phyloP scores from a whole-genome alignment of 176 grass and related monocot genomes.

The bread wheat (Triticum aestivum) region IWGSC_CS_RefSeq_v2.1 NC_057801.1:599643332-599643831 shows the following conservation, averaged over 20 bases:
- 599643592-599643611: constrained; percentile 5
- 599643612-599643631: constrained; percentile 29
- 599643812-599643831: constrained; percentile 61
- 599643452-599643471: constrained; percentile 73
- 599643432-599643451: constrained; percentile 78
- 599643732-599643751: constrained; percentile 21
- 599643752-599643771: constrained; percentile 11
- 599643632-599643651: constrained; percentile 84
- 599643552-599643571: constrained; percentile 26
- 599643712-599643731: constrained; percentile 48
- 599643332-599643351: constrained; percentile 17
- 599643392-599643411: constrained; percentile 77
- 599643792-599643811: constrained; percentile 65
- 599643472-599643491: constrained; percentile 59
- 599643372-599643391: constrained; percentile 74
- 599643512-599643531: constrained; percentile 52
- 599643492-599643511: constrained; percentile 59
- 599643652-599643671: constrained; percentile 69
- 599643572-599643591: constrained; percentile 14
- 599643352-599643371: constrained; percentile 27
- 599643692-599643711: constrained; percentile 61
- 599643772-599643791: background rate
- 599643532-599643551: constrained; percentile 59
- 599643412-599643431: constrained; percentile 59
- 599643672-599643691: constrained; percentile 55